A percentile compares a stretch with the other conserved stretches of the same genome.
Evolutionary conservation across 225 moss, liverwort and hornwort species (phyloP).

Genomic region (Polytrichum commune): DNA sequence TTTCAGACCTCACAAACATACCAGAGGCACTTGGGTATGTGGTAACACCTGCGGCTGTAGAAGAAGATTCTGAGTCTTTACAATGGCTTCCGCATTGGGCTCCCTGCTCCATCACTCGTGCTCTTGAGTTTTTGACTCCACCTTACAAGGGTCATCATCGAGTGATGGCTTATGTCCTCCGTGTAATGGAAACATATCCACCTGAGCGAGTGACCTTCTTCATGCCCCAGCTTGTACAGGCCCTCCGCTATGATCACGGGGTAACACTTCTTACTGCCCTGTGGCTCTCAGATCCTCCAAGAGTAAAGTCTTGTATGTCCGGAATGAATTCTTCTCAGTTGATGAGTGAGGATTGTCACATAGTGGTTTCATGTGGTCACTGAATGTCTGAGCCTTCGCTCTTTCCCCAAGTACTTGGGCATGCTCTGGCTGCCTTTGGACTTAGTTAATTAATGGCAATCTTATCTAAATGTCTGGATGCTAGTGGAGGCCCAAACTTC

Average conservation of each 20-base stretch:
- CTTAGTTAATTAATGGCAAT: no score
- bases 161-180: slow-evolving; percentile 84
- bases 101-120: slow-evolving; percentile 76
- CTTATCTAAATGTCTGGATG: no score
- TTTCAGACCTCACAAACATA: slow-evolving; percentile 50
- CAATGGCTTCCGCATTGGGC: slow-evolving; percentile 86
- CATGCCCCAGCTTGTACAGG: slow-evolving; percentile 95
- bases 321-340: slow-evolving; percentile 6
- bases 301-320: not conserved
- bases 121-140: slow-evolving; percentile 85
- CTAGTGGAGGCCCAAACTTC: no score
- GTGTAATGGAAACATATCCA: slow-evolving; percentile 86
- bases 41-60: slow-evolving; percentile 71
- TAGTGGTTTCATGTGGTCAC: no score
- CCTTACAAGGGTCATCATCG: slow-evolving; percentile 79
- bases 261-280: slow-evolving; percentile 24
- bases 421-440: no score
- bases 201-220: slow-evolving; percentile 91
- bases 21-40: slow-evolving; percentile 77
- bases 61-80: slow-evolving; percentile 60
- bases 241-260: slow-evolving; percentile 82
- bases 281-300: not conserved
- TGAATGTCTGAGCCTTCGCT: no score
- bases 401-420: no score
- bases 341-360: no score